Evolutionary conservation across 2,329 filamentous ascomycete genomes (phyloP), one percentile per base, ranked within the genome.

Genomic region (Oidium heveae): DNA sequence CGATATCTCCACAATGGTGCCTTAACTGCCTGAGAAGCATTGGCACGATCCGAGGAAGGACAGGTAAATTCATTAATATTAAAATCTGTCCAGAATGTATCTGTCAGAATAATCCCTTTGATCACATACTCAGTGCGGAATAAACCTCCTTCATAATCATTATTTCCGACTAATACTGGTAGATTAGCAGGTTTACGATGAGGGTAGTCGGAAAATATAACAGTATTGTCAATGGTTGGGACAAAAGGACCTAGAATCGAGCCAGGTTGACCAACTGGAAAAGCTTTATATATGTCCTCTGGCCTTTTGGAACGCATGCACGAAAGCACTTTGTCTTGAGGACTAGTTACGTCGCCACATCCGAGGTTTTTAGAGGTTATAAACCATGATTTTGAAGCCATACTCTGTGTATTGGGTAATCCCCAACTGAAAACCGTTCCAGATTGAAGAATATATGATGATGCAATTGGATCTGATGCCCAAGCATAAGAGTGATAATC

Each of bases 1-100:
- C 65, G 60, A 53, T 69, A 69, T 51, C 68, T 58, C 66, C 67
- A 69, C 0, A 65, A 66, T 1, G 68, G 65, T 16, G 62, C 61
- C 0, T 60, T 60, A 1, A 55, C 56, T 16, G 61, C 51, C 2
- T 65, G 44, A 28, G 60, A 59, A 18, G 56, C 54, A 52, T 65
- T 62, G 50, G 64, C 61, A 39, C 60, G 54, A 53, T 59, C 54
- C 9, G 63, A 63, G 12, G 60, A 56, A 6, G 66, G 64, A 57
- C 68, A 68, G 37, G 58, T 71, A 50, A 65, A 68, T 3, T 57
- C 59, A 24, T 59, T 55, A 8, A 63, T 54, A 46, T 65, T 64
- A 54, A 66, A 61, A 8, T 47, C 57, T 33, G 59, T 50, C 64
- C 63, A 66, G 54, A 59, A 60, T 15, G 37, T n/a, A 43, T 63